Evolutionary conservation across 371 early-diverging fungal genomes (phyloP).

Genomic region (Mucor circinelloides): DNA sequence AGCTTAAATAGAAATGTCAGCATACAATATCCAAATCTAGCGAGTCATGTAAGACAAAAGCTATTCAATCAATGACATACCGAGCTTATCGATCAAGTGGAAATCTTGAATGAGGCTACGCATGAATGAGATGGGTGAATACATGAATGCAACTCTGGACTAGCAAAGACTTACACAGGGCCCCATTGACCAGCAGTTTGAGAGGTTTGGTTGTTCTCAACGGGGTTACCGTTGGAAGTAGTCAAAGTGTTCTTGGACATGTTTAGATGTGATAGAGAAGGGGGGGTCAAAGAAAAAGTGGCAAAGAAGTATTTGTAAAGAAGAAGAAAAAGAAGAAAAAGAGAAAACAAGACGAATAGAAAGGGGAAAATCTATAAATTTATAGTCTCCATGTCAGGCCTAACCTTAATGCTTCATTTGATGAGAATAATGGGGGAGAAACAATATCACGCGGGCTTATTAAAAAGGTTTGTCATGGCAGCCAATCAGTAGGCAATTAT

Average conservation of each 20-base stretch:
- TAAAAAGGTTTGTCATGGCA: constrained; percentile 10
- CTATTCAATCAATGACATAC: constrained; percentile 5
- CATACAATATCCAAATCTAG: constrained; percentile 11
- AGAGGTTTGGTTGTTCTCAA: constrained; percentile 71
- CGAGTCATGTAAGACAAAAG: not conserved
- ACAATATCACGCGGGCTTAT: constrained; percentile 5
- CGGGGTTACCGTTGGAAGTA: constrained; percentile 67
- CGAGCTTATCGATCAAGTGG: constrained; percentile 76
- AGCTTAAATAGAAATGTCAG: constrained; percentile 33
- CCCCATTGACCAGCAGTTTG: constrained; percentile 63
- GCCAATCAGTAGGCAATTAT: constrained; percentile 21
- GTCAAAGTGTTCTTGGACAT: constrained; percentile 39
- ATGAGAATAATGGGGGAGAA: not conserved
- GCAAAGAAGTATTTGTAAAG: constrained; percentile 9
- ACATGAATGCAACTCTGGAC: not conserved
- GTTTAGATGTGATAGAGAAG: not conserved
- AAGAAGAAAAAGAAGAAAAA: not conserved
- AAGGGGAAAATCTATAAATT: not conserved
- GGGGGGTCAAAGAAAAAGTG: constrained; percentile 1
- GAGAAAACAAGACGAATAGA: not conserved
- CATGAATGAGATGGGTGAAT: not conserved
- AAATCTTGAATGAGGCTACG: constrained; percentile 68
- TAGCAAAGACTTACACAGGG: constrained; percentile 32
- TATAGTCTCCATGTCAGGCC: not conserved
- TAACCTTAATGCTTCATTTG: not conserved